Evolutionary conservation across 202 grass and related monocot species (phyloP).

Genomic region (Saccharum hybrid): DNA sequence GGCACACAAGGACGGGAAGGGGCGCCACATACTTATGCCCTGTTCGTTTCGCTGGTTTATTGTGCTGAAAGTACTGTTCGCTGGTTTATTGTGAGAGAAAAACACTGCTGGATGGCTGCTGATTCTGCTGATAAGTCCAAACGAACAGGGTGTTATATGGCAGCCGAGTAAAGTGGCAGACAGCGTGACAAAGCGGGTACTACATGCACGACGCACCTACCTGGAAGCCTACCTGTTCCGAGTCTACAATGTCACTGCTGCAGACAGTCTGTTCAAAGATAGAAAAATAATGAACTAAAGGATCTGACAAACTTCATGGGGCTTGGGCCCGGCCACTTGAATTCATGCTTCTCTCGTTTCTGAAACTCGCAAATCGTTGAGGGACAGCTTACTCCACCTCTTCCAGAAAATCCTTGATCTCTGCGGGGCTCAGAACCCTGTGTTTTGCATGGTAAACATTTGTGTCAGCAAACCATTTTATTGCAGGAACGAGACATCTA

Average conservation of each 20-base stretch:
- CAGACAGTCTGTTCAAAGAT: background rate
- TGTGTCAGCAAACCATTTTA: background rate
- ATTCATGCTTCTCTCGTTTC: background rate
- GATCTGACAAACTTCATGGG: background rate
- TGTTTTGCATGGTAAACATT: constrained; percentile 1
- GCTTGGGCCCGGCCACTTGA: background rate
- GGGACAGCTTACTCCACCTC: constrained; percentile 51
- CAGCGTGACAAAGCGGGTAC: constrained; percentile 16
- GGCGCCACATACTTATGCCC: background rate
- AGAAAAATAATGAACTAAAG: background rate
- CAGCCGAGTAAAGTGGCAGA: background rate
- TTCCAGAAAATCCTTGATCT: constrained; percentile 64
- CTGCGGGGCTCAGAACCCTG: constrained; percentile 58
- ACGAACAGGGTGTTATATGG: no score
- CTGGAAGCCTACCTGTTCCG: constrained; percentile 8
- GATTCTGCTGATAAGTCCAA: no score
- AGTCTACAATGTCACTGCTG: background rate
- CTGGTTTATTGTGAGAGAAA: no score
- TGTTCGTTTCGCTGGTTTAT: no score
- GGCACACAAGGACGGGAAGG: background rate
- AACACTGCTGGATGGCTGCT: no score
- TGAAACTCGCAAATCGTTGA: background rate
- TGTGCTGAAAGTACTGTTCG: no score
- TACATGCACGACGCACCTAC: constrained; percentile 2
- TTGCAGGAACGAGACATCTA: background rate